phyloP scores from a whole-genome alignment of 768 basidiomycete species.

The Pilatotrama ljubarskyi region DNA sequence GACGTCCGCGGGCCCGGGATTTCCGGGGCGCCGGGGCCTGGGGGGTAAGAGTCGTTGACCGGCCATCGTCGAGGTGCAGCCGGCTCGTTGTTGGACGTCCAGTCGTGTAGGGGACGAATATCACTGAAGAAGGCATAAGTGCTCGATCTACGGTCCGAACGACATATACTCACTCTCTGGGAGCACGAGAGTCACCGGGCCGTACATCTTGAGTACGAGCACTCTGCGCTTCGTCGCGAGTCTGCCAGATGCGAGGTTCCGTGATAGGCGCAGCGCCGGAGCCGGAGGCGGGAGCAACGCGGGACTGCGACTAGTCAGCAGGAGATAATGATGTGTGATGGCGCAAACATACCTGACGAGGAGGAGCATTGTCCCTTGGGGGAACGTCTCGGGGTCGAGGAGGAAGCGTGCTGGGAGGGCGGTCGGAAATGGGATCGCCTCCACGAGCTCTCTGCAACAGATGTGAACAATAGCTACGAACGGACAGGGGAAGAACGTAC shows the following conservation, averaged over 20 bases:
- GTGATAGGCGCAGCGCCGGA: not conserved
- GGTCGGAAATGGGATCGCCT: not conserved
- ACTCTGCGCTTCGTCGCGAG: slow-evolving; percentile 23
- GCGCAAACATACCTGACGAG: slow-evolving; percentile 11
- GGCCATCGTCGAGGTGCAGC: not conserved
- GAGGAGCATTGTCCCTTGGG: not conserved
- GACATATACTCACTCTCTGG: not conserved
- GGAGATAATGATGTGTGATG: no score
- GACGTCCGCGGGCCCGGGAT: not conserved
- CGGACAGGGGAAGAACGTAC: not conserved
- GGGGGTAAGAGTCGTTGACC: not conserved
- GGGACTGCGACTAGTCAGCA: slow-evolving; percentile 10
- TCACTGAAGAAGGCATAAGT: not conserved
- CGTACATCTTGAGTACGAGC: not conserved
- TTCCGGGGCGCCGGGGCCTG: not conserved
- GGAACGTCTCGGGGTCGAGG: slow-evolving; percentile 1
- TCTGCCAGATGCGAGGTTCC: slow-evolving; percentile 27
- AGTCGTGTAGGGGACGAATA: not conserved
- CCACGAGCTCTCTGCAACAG: not conserved
- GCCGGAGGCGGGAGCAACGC: slow-evolving; percentile 12
- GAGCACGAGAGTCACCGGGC: not conserved
- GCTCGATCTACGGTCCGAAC: no score
- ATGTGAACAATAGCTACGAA: not conserved
- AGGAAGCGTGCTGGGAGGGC: not conserved
- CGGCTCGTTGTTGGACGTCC: not conserved